Conservation (phyloP, 768 basidiomycete genomes). For the Pleurotus tuoliensis region DNA sequence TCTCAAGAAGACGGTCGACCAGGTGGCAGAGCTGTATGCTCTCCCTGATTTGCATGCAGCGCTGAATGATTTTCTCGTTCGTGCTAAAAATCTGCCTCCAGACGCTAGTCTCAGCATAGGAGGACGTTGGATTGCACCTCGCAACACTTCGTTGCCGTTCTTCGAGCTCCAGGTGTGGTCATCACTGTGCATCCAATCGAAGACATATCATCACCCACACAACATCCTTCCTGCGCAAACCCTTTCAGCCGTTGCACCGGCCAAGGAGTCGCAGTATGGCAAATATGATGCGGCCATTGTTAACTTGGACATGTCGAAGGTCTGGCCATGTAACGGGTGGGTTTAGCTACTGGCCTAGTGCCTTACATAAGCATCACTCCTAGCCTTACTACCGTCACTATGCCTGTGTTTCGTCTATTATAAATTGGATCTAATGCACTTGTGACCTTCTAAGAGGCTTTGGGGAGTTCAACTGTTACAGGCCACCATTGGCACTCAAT, state of each 20-base stretch:
- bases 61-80: slow-evolving; percentile 17
- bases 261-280: slow-evolving; percentile 16
- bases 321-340: no score
- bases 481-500: slow-evolving; percentile 16
- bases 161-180: slow-evolving; percentile 24
- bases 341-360: no score
- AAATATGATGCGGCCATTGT: slow-evolving; percentile 17
- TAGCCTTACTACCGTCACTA: no score
- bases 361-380: no score
- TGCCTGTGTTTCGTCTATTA: no score
- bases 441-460: no score
- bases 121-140: background rate
- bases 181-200: slow-evolving; percentile 19
- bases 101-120: slow-evolving; percentile 2
- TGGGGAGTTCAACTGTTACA: no score
- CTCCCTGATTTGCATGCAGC: slow-evolving; percentile 24
- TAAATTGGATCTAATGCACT: no score
- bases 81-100: background rate
- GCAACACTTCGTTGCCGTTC: slow-evolving; percentile 13
- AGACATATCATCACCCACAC: slow-evolving; percentile 17
- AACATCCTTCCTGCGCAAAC: slow-evolving; percentile 16
- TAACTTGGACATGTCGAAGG: slow-evolving; percentile 9
- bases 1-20: slow-evolving; percentile 16
- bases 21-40: slow-evolving; percentile 15
- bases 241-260: slow-evolving; percentile 18